Percentiles rank a stretch among this genome's conserved stretches.
phyloP scores from a whole-genome alignment of 2,329 filamentous ascomycete genomes.

The Trichophyton mentagrophytes region DNA sequence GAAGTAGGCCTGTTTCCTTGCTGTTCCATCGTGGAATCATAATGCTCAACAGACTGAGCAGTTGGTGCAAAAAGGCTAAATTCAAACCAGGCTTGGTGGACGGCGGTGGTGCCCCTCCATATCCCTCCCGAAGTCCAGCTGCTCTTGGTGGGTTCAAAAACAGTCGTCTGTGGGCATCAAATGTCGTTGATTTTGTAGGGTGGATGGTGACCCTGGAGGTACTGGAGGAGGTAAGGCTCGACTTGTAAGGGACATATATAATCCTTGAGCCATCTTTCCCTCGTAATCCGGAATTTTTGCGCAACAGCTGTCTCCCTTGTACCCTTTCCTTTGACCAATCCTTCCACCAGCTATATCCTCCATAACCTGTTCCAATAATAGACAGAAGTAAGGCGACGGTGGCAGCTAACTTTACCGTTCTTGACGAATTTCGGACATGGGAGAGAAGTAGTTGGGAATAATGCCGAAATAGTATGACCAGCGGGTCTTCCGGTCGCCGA shows the following conservation, averaged over 20 bases:
- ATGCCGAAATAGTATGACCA: slow-evolving; percentile 46
- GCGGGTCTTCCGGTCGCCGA: slow-evolving; percentile 50
- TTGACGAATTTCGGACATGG: slow-evolving; percentile 51
- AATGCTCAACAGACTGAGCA: slow-evolving; percentile 88
- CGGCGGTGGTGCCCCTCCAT: slow-evolving; percentile 57
- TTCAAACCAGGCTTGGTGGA: slow-evolving; percentile 88
- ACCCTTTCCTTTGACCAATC: slow-evolving; percentile 63
- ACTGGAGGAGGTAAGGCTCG: slow-evolving; percentile 25
- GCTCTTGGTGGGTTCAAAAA: slow-evolving; percentile 85
- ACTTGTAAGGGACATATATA: slow-evolving; percentile 85
- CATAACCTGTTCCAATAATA: slow-evolving; percentile 67
- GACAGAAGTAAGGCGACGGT: slow-evolving; percentile 63
- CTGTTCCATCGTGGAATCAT: slow-evolving; percentile 94
- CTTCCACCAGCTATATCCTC: slow-evolving; percentile 65
- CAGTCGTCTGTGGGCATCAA: slow-evolving; percentile 85
- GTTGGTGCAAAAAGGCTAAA: slow-evolving; percentile 90
- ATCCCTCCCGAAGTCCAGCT: slow-evolving; percentile 58
- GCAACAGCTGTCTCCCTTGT: slow-evolving; percentile 66
- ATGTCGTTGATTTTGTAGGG: slow-evolving; percentile 82
- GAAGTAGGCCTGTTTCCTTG: slow-evolving; percentile 81
- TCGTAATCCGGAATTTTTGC: slow-evolving; percentile 82
- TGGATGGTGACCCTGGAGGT: slow-evolving; percentile 86
- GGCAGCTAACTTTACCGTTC: slow-evolving; percentile 58
- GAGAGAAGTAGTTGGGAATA: slow-evolving; percentile 39
- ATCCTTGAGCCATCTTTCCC: slow-evolving; percentile 91